Evolutionary conservation across 345 rosid genomes (phyloP).

Genomic region (Acer campestre): DNA sequence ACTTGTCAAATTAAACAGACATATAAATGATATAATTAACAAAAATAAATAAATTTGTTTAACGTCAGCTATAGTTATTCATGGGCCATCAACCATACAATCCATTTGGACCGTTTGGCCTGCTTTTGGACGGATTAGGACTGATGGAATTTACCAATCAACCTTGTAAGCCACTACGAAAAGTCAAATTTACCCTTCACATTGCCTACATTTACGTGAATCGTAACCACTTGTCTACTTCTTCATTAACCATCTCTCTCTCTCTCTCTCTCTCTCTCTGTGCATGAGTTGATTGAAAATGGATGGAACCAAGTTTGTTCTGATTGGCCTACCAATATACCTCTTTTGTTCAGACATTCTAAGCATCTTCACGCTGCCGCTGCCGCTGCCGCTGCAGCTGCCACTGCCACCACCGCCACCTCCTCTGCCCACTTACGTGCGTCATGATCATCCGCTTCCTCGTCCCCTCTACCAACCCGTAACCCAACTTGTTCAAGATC

Average conservation of each 20-base stretch:
- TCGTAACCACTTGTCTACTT: not conserved
- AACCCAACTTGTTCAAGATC: not conserved
- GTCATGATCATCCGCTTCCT: not conserved
- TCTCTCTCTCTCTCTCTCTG: not conserved
- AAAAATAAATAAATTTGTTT: no score
- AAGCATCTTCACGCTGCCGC: conserved; percentile 21
- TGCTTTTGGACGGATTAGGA: not conserved
- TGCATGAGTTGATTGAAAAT: conserved; percentile 8
- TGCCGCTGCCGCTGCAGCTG: not conserved
- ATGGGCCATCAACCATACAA: not conserved
- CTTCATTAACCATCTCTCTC: conserved; percentile 1
- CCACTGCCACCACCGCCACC: conserved; percentile 6
- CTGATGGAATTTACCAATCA: not conserved
- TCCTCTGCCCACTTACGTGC: not conserved
- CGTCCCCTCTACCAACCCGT: not conserved
- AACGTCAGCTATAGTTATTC: no score
- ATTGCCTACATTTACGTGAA: not conserved
- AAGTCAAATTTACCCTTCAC: not conserved
- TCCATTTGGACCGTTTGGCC: not conserved
- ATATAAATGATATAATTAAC: no score
- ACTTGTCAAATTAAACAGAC: not conserved
- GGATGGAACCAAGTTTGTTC: conserved; percentile 34
- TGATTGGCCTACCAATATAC: conserved; percentile 32
- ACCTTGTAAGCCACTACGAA: not conserved
- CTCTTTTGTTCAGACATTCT: conserved; percentile 31